Evolutionary conservation across 1,139 yeast species (phyloP), one percentile per base, ranked within the genome.

Genomic region (Blastobotrys buckinghamii): DNA sequence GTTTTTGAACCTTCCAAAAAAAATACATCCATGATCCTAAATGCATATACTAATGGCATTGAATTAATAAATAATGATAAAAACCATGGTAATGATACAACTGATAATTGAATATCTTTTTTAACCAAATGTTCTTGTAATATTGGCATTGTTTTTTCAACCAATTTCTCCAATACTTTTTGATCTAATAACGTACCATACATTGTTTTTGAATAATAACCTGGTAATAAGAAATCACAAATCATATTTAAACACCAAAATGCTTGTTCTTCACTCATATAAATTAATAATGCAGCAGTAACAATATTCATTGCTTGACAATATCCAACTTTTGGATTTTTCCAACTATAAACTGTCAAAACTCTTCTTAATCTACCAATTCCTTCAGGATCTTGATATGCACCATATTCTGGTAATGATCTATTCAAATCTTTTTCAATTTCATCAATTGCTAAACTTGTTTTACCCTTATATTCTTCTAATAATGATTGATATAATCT

Each of bases 281-380:
- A 90, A 48, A 94, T 92, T 52, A 94, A 73, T 48, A 94, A 69
- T 0, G 96, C 97, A 0, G 99, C 99, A 1, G 84, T 87, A 7
- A 94, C 97, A 50, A 94, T 94, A 64, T 94, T 94, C 99, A 94
- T 94, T 1, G 98, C 98, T 65, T 94, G 98, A 65, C 99, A 94
- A 66, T 94, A 94, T 0, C 99, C 99, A 20, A 94, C 88, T 47
- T 92, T 96, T 0, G 97, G 97, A 62, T 90, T 89, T 59, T 86
- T 87, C 97, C 97, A 92, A 0, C 97, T 87, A 62, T 89, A 94
- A 0, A 96, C 96, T 0, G 94, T 84, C 53, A 94, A 74, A 0
- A 94, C 98, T 51, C 95, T 75, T 54, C 98, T 75, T 47, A 94
- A 74, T 48, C 96, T 74, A 49, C 74, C 78, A 43, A 94, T 90